phyloP scores from a whole-genome alignment of 495 filamentous ascomycete genomes.

The Podospora conica region DNA sequence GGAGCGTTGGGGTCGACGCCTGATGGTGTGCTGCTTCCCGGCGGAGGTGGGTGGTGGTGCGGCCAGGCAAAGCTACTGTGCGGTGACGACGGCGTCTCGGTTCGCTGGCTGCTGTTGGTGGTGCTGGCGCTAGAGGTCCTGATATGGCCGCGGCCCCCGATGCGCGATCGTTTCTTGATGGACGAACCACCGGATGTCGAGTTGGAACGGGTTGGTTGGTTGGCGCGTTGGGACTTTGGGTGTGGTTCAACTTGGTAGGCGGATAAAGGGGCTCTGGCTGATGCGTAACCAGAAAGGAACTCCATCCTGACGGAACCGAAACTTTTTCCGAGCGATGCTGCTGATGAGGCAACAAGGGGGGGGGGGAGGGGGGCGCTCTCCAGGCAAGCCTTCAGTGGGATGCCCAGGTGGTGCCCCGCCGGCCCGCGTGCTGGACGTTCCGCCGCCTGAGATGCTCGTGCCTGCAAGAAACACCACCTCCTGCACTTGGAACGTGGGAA shows the following conservation, averaged over 20 bases:
- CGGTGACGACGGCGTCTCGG: constrained; percentile 17
- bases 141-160: constrained; percentile 23
- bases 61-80: constrained; percentile 17
- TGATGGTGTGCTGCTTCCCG: constrained; percentile 3
- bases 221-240: constrained; percentile 14
- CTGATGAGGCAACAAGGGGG: constrained; percentile 2
- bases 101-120: constrained; percentile 22
- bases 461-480: not conserved
- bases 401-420: constrained; percentile 4
- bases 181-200: constrained; percentile 25
- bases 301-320: constrained; percentile 26
- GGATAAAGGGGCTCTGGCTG: constrained; percentile 31
- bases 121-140: constrained; percentile 30
- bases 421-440: constrained; percentile 9
- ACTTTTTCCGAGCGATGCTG: constrained; percentile 11
- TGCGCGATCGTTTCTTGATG: constrained; percentile 25
- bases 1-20: not conserved
- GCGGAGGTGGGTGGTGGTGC: constrained; percentile 12
- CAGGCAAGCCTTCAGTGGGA: not conserved
- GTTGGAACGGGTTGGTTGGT: constrained; percentile 29
- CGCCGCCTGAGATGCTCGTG: not conserved
- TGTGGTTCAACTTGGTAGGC: constrained; percentile 30
- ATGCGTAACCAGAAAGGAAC: constrained; percentile 31
- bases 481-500: not conserved
- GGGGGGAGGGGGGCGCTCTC: not conserved